Conservation (phyloP, 129 eudicot genomes). For the Artemisia argyi region DNA sequence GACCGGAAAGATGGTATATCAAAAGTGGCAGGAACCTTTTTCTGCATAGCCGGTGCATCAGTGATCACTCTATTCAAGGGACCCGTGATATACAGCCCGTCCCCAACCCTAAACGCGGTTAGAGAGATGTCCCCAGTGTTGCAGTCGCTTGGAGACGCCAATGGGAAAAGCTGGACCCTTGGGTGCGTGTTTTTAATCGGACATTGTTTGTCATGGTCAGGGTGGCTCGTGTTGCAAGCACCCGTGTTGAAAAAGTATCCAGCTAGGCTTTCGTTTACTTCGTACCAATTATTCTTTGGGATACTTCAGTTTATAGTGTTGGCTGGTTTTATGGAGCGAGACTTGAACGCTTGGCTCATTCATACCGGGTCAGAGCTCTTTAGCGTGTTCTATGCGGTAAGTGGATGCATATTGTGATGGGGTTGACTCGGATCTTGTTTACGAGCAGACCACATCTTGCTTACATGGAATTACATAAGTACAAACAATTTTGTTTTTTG, state of each 20-base stretch:
- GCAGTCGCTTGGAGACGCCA: conserved; percentile 64
- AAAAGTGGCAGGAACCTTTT: conserved; percentile 65
- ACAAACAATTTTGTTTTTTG: too few species aligned
- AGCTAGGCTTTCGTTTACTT: conserved; percentile 86
- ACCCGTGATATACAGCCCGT: conserved; percentile 85
- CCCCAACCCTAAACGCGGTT: conserved; percentile 44
- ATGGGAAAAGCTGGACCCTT: conserved; percentile 85
- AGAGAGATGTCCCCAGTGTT: conserved; percentile 37
- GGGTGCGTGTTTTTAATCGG: conserved; percentile 92
- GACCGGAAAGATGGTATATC: conserved; percentile 87
- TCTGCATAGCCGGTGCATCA: conserved; percentile 92
- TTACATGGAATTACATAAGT: background rate
- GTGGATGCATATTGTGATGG: conserved; percentile 11
- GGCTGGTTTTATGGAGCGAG: conserved; percentile 82
- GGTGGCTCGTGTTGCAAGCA: conserved; percentile 87
- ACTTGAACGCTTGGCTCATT: conserved; percentile 78
- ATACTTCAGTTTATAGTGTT: conserved; percentile 75
- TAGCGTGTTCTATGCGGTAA: conserved; percentile 91
- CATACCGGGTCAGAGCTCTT: conserved; percentile 91
- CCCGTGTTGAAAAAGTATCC: conserved; percentile 92
- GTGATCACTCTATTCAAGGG: conserved; percentile 96
- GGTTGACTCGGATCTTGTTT: background rate
- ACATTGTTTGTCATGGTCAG: conserved; percentile 94
- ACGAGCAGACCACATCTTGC: background rate
- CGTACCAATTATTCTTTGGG: conserved; percentile 93